Evolutionary conservation across 768 basidiomycete genomes (phyloP).

Genomic region (Boletus rufocinnamomeus): DNA sequence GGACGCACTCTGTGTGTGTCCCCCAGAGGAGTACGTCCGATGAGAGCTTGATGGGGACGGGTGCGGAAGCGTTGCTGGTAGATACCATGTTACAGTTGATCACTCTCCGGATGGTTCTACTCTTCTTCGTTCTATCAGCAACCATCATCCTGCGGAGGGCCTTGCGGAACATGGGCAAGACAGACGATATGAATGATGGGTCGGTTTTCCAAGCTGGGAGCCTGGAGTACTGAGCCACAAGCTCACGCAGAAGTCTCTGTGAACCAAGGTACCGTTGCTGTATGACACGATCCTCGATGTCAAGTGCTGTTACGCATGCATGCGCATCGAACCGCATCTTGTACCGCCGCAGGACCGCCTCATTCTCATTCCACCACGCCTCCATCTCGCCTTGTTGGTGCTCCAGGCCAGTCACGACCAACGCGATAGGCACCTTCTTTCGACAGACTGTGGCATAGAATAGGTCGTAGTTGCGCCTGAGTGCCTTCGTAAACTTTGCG

Average conservation of each 20-base stretch:
- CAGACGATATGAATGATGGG: neutral
- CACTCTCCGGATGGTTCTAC: neutral
- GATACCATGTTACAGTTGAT: neutral
- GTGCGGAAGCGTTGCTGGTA: neutral
- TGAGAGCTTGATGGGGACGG: neutral
- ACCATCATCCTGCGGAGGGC: neutral
- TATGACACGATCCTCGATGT: neutral
- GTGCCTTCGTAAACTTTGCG: too few relatives aligned
- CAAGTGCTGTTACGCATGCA: neutral
- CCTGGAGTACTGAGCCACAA: neutral
- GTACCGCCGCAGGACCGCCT: slow-evolving; percentile 21
- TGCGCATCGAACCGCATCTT: slow-evolving; percentile 31
- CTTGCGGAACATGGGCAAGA: neutral
- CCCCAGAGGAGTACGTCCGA: neutral
- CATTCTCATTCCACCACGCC: too few relatives aligned
- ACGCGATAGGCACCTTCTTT: too few relatives aligned
- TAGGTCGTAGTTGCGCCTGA: too few relatives aligned
- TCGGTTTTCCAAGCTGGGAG: neutral
- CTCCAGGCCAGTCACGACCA: too few relatives aligned
- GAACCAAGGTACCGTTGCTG: neutral
- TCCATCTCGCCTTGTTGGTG: too few relatives aligned
- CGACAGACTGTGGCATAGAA: too few relatives aligned
- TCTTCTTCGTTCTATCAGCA: neutral
- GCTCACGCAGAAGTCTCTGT: neutral
- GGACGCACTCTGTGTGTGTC: neutral